Conservation (phyloP, 1,139 yeast genomes). For the Geotrichum fermentans region DNA sequence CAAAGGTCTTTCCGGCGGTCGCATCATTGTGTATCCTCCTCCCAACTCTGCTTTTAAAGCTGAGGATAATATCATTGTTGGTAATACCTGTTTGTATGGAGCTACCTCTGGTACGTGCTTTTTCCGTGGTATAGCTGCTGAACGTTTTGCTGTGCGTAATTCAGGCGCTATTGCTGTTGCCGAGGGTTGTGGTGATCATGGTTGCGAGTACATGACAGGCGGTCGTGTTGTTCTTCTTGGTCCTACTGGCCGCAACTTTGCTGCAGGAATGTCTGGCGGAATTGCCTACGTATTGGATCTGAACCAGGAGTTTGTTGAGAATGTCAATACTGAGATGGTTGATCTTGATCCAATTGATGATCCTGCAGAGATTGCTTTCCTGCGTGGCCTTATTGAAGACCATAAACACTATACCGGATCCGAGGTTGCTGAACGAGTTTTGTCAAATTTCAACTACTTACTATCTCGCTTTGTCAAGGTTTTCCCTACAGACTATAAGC, state of each 20-base stretch:
- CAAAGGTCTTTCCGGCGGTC: conserved; percentile 94
- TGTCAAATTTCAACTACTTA: conserved; percentile 81
- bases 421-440: conserved; percentile 75
- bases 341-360: conserved; percentile 73
- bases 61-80: conserved; percentile 92
- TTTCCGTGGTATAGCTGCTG: conserved; percentile 96
- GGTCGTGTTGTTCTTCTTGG: conserved; percentile 95
- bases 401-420: conserved; percentile 94
- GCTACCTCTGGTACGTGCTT: conserved; percentile 94
- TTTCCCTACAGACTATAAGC: conserved; percentile 85
- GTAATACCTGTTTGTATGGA: conserved; percentile 96
- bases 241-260: conserved; percentile 87
- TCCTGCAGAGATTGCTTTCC: conserved; percentile 88
- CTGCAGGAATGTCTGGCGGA: conserved; percentile 99
- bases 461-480: conserved; percentile 90
- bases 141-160: conserved; percentile 95
- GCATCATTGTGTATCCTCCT: conserved; percentile 88
- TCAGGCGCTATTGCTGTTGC: conserved; percentile 96
- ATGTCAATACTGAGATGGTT: conserved; percentile 77
- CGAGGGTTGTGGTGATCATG: conserved; percentile 97
- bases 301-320: conserved; percentile 82
- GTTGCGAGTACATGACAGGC: conserved; percentile 99
- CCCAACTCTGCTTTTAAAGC: conserved; percentile 77
- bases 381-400: conserved; percentile 88
- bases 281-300: conserved; percentile 93